A percentile compares a stretch with the other conserved stretches of the same genome.
Conservation (phyloP, 371 early-diverging fungal species). For the Lichtheimia ornata region DNA sequence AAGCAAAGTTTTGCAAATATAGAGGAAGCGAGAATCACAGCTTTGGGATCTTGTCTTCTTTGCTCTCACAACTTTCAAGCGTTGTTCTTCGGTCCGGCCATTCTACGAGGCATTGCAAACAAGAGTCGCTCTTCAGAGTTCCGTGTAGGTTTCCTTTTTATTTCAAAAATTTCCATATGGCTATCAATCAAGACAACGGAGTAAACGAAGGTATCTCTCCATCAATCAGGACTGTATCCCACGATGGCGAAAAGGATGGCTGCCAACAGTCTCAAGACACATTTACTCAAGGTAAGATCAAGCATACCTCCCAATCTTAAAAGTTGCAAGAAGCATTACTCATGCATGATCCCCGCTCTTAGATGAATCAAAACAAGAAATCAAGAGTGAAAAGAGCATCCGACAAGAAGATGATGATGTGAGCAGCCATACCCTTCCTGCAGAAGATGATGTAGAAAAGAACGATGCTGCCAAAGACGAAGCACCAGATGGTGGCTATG, state of each 20-base stretch:
- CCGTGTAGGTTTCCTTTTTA: constrained; percentile 14
- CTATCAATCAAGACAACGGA: constrained; percentile 19
- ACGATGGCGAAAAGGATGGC: not conserved
- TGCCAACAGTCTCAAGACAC: not conserved
- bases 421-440: not conserved
- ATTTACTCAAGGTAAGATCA: not conserved
- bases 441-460: constrained; percentile 3
- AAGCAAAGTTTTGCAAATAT: not conserved
- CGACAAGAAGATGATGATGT: constrained; percentile 3
- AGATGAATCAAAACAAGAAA: too few relatives aligned
- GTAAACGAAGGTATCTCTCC: constrained; percentile 19
- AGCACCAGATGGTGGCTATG: constrained; percentile 47
- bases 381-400: not conserved
- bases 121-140: too few relatives aligned
- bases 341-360: too few relatives aligned
- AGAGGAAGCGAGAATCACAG: too few relatives aligned
- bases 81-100: too few relatives aligned
- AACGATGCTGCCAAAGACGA: constrained; percentile 1
- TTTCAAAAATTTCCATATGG: constrained; percentile 8
- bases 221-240: constrained; percentile 18
- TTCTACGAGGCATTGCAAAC: too few relatives aligned
- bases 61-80: too few relatives aligned
- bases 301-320: not conserved
- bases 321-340: not conserved
- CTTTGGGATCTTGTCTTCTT: too few relatives aligned